Evolutionary conservation across 768 basidiomycete genomes (phyloP).

Genomic region (Kwoniella europaea): DNA sequence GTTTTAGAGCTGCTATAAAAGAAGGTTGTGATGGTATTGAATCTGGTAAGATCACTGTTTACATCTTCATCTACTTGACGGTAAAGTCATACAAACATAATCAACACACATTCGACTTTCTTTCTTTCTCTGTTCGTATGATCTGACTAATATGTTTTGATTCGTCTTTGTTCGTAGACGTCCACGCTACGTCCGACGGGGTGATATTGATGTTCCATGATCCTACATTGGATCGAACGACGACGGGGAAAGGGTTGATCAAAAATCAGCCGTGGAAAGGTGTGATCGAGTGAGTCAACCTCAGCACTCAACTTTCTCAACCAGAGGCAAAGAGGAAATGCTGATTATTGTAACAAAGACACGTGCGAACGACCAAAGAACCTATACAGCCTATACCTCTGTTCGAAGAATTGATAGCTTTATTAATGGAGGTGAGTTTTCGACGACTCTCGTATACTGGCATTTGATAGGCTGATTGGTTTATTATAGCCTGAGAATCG

Average conservation of each 20-base stretch:
- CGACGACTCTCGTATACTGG: not conserved
- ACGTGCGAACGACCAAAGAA: conserved; percentile 55
- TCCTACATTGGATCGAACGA: conserved; percentile 58
- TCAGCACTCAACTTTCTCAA: no score
- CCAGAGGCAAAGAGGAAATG: no score
- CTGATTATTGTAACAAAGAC: conserved; percentile 29
- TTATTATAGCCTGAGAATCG: conserved; percentile 50
- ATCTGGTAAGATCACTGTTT: conserved; percentile 35
- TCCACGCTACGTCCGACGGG: conserved; percentile 54
- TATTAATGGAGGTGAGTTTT: conserved; percentile 54
- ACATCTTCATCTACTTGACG: not conserved
- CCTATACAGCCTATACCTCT: conserved; percentile 58
- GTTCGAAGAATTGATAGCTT: conserved; percentile 56
- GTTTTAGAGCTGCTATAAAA: conserved; percentile 54
- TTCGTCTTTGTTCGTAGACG: conserved; percentile 31
- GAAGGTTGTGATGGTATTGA: conserved; percentile 57
- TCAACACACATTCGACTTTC: no score
- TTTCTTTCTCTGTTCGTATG: no score
- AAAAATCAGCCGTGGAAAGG: conserved; percentile 55
- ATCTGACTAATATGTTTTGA: not conserved
- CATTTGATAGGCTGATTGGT: conserved; percentile 28
- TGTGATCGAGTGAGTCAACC: conserved; percentile 52
- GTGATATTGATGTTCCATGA: conserved; percentile 59
- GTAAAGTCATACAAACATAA: no score
- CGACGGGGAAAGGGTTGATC: conserved; percentile 56